phyloP scores from a whole-genome alignment of 106 monocot species.

The Dendrobium huoshanense region DNA sequence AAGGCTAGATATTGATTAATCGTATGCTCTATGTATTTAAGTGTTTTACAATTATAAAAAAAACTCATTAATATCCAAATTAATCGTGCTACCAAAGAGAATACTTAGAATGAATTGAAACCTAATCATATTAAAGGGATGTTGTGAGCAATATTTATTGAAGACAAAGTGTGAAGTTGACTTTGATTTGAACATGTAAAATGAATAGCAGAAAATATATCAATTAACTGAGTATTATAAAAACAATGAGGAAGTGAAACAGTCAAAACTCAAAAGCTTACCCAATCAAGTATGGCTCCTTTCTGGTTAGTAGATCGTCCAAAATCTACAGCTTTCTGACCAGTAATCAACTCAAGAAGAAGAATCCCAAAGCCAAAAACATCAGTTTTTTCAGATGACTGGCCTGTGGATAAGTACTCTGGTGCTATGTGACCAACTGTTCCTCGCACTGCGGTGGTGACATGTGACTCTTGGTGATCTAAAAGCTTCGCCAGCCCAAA shows the following conservation, averaged over 20 bases:
- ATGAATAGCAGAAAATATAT: background rate
- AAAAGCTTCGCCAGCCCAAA: slow-evolving; percentile 54
- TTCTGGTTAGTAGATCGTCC: slow-evolving; percentile 36
- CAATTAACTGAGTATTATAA: background rate
- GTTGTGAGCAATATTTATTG: background rate
- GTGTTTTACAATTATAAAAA: too few relatives aligned
- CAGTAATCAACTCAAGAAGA: slow-evolving; percentile 47
- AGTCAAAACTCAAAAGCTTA: slow-evolving; percentile 1
- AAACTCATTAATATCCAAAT: background rate
- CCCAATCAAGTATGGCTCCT: slow-evolving; percentile 65
- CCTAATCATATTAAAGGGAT: background rate
- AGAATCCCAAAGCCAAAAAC: slow-evolving; percentile 42
- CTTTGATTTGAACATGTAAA: background rate
- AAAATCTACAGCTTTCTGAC: slow-evolving; percentile 46
- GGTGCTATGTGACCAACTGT: slow-evolving; percentile 51
- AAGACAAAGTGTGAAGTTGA: background rate
- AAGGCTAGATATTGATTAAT: too few relatives aligned
- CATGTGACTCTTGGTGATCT: slow-evolving; percentile 46
- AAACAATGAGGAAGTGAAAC: too few relatives aligned
- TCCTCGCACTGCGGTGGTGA: slow-evolving; percentile 50
- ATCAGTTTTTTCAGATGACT: slow-evolving; percentile 9
- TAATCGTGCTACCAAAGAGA: background rate
- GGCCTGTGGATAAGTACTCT: slow-evolving; percentile 8
- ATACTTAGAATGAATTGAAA: background rate
- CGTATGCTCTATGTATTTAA: too few relatives aligned